A percentile compares a stretch with the other conserved stretches of the same genome.
These are phyloP conservation scores for apple (Malus domestica) DNA, from an alignment of 306 rosid genomes.

Conservation along the genomic window ASM211411v1 NC_041803.1:3387001-3387500, in stretches of 20 bases:
- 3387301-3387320: slow-evolving; percentile 37
- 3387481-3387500: background rate
- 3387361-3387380: slow-evolving; percentile 19
- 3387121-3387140: background rate
- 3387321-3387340: background rate
- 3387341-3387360: slow-evolving; percentile 36
- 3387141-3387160: background rate
- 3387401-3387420: slow-evolving; percentile 18
- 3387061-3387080: background rate
- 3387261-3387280: background rate
- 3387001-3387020: too few relatives aligned
- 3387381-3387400: slow-evolving; percentile 19
- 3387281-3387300: slow-evolving; percentile 8
- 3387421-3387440: too few relatives aligned
- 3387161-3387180: too few relatives aligned
- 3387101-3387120: background rate
- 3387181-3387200: too few relatives aligned
- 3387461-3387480: background rate
- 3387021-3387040: background rate
- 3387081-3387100: background rate
- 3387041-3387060: background rate
- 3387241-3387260: background rate
- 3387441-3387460: too few relatives aligned
- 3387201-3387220: too few relatives aligned
- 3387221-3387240: too few relatives aligned